phyloP scores from a whole-genome alignment of 441 rosid genomes.

The Omphalea diandra region DNA sequence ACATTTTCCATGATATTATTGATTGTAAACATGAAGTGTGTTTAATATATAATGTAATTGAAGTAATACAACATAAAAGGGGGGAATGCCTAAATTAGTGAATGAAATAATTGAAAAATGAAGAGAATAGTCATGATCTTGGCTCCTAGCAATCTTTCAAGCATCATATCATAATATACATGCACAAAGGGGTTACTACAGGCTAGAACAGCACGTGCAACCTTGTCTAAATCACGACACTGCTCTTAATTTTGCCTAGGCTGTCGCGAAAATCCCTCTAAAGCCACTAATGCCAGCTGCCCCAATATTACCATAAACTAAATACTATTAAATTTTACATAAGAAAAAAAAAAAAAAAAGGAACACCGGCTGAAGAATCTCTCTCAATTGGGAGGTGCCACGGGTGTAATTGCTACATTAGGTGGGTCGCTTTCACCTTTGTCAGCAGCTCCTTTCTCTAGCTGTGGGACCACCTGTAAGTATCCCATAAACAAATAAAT shows the following conservation, averaged over 20 bases:
- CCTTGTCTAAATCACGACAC: no score
- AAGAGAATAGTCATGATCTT: background rate
- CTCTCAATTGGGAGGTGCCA: conserved; percentile 17
- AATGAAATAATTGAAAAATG: background rate
- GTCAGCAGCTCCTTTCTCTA: conserved; percentile 22
- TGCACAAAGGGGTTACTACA: no score
- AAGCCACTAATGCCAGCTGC: background rate
- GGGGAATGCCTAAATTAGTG: background rate
- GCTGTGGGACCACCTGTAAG: conserved; percentile 49
- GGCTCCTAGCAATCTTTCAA: no score
- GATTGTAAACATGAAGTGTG: background rate
- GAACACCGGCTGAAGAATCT: conserved; percentile 8
- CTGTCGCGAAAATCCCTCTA: background rate
- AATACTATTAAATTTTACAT: background rate
- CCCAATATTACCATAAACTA: no score
- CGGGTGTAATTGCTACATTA: background rate
- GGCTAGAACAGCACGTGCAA: no score
- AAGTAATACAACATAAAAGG: no score
- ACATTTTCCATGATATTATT: no score
- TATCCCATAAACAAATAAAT: background rate
- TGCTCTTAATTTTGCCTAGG: background rate
- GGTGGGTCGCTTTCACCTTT: conserved; percentile 27
- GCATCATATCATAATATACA: no score
- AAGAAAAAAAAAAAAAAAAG: background rate
- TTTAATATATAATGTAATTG: no score